These are phyloP conservation scores for Cystobasidium sp. DNA, from an alignment of 1,284 basidiomycete genomes.

Conservation along the genomic window DNA sequence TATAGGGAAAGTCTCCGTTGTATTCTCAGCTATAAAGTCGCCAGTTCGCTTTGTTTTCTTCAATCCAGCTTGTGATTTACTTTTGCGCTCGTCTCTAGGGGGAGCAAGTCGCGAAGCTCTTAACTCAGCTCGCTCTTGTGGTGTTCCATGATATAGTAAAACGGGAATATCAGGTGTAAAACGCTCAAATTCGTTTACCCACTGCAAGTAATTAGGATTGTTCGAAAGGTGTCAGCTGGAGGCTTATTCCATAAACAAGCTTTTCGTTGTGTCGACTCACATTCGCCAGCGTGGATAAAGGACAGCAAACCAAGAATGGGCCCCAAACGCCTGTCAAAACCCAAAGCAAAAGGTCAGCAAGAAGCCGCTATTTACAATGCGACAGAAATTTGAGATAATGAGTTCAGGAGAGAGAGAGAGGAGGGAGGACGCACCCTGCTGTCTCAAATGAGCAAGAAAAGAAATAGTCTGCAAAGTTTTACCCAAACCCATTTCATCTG, in stretches of 20 bases:
- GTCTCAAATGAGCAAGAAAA: conserved; percentile 77
- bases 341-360: too few relatives aligned
- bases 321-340: conserved; percentile 83
- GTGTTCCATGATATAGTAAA: conserved; percentile 85
- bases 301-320: conserved; percentile 82
- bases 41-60: conserved; percentile 45
- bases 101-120: conserved; percentile 62
- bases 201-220: conserved; percentile 58
- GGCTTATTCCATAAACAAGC: background rate
- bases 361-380: too few relatives aligned
- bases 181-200: conserved; percentile 82
- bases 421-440: conserved; percentile 14
- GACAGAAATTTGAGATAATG: conserved; percentile 58
- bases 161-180: conserved; percentile 73
- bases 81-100: conserved; percentile 46
- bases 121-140: conserved; percentile 73
- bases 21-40: conserved; percentile 30
- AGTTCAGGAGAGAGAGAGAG: background rate
- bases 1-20: conserved; percentile 67
- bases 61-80: conserved; percentile 48
- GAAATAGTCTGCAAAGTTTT: conserved; percentile 98
- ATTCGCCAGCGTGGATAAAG: conserved; percentile 60
- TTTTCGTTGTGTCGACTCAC: background rate
- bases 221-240: background rate
- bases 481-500: conserved; percentile 60